A percentile compares a stretch with the other conserved stretches of the same genome.
Conservation (phyloP, 768 basidiomycete genomes). For the Candolleomyces efflorescens region DNA sequence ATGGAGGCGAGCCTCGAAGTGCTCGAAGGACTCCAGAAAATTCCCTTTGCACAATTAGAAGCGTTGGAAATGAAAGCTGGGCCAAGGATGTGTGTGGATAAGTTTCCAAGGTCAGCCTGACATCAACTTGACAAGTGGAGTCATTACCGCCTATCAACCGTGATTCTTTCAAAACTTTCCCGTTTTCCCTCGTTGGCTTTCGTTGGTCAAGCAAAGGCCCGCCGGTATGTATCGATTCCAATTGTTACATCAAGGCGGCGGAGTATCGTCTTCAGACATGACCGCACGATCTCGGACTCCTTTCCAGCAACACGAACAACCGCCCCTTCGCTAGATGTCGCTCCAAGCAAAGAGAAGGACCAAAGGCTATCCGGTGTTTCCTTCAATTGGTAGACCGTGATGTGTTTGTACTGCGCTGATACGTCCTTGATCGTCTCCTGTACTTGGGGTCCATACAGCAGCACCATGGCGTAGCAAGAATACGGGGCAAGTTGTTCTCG, state of each 20-base stretch:
- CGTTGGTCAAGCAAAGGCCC: conserved; percentile 46
- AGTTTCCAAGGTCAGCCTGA: no score
- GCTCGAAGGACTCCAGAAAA: no score
- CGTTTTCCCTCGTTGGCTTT: no score
- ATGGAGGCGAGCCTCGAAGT: no score
- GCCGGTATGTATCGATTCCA: conserved; percentile 61
- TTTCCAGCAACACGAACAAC: conserved; percentile 72
- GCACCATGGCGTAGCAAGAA: conserved; percentile 83
- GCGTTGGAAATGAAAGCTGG: no score
- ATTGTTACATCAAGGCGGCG: conserved; percentile 45
- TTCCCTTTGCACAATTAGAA: no score
- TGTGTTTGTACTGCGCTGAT: conserved; percentile 41
- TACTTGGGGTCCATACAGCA: conserved; percentile 71
- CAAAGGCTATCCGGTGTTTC: conserved; percentile 68
- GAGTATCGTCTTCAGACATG: conserved; percentile 62
- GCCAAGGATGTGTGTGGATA: no score
- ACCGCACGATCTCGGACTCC: conserved; percentile 71
- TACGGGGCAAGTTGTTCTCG: conserved; percentile 70
- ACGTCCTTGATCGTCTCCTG: conserved; percentile 45
- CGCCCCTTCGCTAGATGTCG: conserved; percentile 32
- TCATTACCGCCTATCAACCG: no score
- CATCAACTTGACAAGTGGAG: no score
- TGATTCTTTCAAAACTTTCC: no score
- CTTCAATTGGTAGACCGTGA: conserved; percentile 60
- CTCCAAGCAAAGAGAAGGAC: conserved; percentile 64